A percentile compares a stretch with the other conserved stretches of the same genome.
phyloP scores from a whole-genome alignment of 805 yeast genomes.

The Yueomyces sinensis region DNA sequence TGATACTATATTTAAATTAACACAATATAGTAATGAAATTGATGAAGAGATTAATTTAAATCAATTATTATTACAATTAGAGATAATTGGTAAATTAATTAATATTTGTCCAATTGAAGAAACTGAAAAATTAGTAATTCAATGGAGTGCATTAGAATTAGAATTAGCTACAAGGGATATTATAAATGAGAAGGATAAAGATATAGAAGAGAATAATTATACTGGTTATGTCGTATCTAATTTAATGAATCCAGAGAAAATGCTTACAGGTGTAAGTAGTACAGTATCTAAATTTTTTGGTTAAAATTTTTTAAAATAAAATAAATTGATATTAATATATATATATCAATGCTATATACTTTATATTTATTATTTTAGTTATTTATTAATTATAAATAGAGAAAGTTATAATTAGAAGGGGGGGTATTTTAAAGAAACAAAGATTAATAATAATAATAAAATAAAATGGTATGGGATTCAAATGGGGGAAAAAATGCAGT shows the following conservation, averaged over 20 bases:
- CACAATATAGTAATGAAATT: background rate
- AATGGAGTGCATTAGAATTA: conserved; percentile 44
- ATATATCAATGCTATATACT: too few species aligned
- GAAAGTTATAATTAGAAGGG: too few species aligned
- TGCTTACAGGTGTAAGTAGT: background rate
- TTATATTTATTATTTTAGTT: too few species aligned
- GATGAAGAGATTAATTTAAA: conserved; percentile 24
- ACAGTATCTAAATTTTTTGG: background rate
- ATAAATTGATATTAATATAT: too few species aligned
- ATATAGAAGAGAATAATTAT: background rate
- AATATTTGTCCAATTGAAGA: conserved; percentile 41
- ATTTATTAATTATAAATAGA: too few species aligned
- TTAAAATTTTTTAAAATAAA: too few species aligned
- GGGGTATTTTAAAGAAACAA: too few species aligned
- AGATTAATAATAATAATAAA: too few species aligned
- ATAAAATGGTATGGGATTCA: background rate
- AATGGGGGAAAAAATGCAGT: background rate
- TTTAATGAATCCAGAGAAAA: background rate
- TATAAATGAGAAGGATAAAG: conserved; percentile 7
- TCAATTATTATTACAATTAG: conserved; percentile 36
- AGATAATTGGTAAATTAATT: conserved; percentile 39
- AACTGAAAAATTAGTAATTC: conserved; percentile 40
- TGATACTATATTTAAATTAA: background rate
- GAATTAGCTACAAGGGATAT: conserved; percentile 25
- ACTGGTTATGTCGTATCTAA: too few species aligned